Base-by-base conservation (phyloP, 1,139 yeast species). In the Pichia cactophila region DNA sequence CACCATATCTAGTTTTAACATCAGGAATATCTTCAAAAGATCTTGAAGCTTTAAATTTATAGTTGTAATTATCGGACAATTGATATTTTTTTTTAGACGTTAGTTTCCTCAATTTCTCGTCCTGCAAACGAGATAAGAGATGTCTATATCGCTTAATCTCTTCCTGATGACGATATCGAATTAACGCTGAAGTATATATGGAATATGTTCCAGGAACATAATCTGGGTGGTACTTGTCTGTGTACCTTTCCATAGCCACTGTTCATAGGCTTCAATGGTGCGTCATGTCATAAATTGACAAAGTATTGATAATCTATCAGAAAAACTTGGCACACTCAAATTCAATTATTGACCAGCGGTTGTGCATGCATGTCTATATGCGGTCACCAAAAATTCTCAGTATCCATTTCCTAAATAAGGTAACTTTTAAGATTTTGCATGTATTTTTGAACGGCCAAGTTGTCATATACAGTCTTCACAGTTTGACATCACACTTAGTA, bases 181-280 rank as follows among this genome's bases (percentile, higher is more conserved):
- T 39, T 8, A 62, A 44, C 1, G 63, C 65, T 2, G 64, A 60
- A 0, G 63, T 50, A 51, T 64, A 59, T 37, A 61, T 58, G 14
- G 66, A 57, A 56, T 76, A 74, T 3, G 88, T 81, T 4, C 87
- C 88, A 1, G 87, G 86, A 42, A 81, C 66, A 62, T 72, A 81
- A 52, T 78, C 75, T 20, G 74, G 74, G 50, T 73, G 75, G 57
- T 68, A 60, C 48, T 65, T 69, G 55, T 72, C 72, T 26, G 74
- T 70, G 60, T 70, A 71, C 54, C 67, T 69, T 55, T 71, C 75
- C 76, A 72, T 72, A 31, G 2, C 35, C 35, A 31, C 35, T 31
- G 11, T 36, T 26, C 17, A 38, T 23, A 44, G 33, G n/a, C 14
- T 31, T 11, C n/a, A 31, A 14, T 14, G 12, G 11, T 28, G 31